A percentile compares a stretch with the other conserved stretches of the same genome.
phyloP scores from a whole-genome alignment of 2,329 filamentous ascomycete species.

The Madurella mycetomatis region DNA sequence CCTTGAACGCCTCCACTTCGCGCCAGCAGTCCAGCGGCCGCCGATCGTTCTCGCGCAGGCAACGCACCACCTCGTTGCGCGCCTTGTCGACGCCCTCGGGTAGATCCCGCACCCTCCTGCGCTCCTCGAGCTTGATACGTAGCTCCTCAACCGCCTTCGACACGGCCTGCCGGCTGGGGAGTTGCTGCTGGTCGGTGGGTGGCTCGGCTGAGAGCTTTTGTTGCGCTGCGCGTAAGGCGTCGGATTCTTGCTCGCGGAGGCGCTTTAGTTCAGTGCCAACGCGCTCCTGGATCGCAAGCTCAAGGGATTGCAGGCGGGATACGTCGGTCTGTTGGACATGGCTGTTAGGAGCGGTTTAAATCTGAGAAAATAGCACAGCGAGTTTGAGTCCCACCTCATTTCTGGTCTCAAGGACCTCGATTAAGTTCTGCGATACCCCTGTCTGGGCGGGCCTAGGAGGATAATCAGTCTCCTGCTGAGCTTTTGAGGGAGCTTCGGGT shows the following conservation, averaged over 20 bases:
- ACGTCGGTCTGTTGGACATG: conserved; percentile 66
- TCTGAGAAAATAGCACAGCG: not conserved
- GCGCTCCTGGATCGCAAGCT: conserved; percentile 84
- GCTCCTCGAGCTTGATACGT: conserved; percentile 54
- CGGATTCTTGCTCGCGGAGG: conserved; percentile 65
- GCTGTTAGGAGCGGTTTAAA: not conserved
- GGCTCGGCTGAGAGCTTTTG: conserved; percentile 53
- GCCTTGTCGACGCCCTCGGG: conserved; percentile 71
- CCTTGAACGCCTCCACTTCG: conserved; percentile 88
- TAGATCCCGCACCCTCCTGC: conserved; percentile 62
- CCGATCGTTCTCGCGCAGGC: conserved; percentile 77
- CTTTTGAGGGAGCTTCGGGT: conserved; percentile 4
- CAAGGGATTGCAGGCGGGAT: conserved; percentile 75
- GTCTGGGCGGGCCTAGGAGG: conserved; percentile 39
- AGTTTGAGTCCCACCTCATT: conserved; percentile 60
- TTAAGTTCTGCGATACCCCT: conserved; percentile 70
- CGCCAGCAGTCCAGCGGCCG: conserved; percentile 90
- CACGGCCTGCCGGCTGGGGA: conserved; percentile 44
- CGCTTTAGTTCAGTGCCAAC: conserved; percentile 80
- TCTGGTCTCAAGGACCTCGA: conserved; percentile 78
- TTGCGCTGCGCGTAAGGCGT: conserved; percentile 64
- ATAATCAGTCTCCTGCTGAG: conserved; percentile 16
- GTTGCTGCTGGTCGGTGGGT: conserved; percentile 31
- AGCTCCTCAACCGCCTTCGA: conserved; percentile 57
- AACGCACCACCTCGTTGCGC: conserved; percentile 70